These are phyloP conservation scores for Yamadazyma spencermartinsiae DNA, from an alignment of 1,139 yeast genomes.

Conservation along the genomic window DNA sequence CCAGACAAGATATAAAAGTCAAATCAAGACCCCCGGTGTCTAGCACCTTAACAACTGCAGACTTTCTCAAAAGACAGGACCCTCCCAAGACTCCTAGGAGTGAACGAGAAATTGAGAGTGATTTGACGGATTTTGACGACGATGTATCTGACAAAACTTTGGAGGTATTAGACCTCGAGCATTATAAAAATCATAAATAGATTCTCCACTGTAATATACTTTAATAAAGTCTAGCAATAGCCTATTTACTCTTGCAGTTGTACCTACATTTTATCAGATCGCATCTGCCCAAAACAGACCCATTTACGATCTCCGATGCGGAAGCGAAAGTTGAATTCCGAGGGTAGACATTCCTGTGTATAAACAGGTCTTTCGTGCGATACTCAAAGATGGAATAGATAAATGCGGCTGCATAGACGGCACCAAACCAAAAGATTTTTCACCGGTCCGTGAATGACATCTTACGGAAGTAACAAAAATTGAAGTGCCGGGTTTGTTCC, in stretches of 20 bases:
- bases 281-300: background rate
- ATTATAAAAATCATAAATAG: conserved; percentile 14
- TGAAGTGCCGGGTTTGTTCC: too few species aligned
- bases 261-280: background rate
- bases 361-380: background rate
- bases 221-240: too few species aligned
- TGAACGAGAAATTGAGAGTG: conserved; percentile 15
- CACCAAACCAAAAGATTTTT: too few species aligned
- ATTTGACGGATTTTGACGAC: conserved; percentile 31
- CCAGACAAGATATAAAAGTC: conserved; percentile 1
- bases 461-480: too few species aligned
- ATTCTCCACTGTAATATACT: too few species aligned
- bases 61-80: background rate
- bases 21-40: conserved; percentile 1
- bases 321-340: background rate
- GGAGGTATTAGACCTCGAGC: conserved; percentile 17
- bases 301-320: conserved; percentile 1
- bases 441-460: too few species aligned
- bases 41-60: background rate
- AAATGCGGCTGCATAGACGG: background rate
- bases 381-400: background rate
- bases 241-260: background rate
- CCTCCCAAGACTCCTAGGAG: conserved; percentile 4
- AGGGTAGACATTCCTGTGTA: too few species aligned
- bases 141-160: conserved; percentile 19